Conservation (phyloP, 805 yeast species). For the Candida suzukii region DNA sequence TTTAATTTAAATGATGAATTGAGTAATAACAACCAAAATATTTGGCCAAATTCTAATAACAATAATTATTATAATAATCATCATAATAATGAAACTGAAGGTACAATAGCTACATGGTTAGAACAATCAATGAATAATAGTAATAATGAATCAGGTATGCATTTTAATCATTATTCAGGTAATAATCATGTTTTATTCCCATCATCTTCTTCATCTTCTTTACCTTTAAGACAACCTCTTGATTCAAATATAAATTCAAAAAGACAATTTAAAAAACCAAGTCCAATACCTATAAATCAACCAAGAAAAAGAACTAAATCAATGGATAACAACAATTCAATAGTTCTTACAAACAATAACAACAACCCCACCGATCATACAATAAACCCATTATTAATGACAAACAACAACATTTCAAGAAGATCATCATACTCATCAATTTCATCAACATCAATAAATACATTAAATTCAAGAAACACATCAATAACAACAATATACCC, state of each 20-base stretch:
- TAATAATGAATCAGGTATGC: neutral
- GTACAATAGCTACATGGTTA: conserved; percentile 20
- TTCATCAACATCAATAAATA: neutral
- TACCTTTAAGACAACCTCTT: neutral
- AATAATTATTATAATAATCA: neutral
- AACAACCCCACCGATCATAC: neutral
- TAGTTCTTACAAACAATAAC: neutral
- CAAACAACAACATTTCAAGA: neutral
- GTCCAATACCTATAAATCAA: neutral
- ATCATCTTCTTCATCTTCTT: neutral
- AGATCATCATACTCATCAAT: neutral
- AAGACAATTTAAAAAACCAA: neutral
- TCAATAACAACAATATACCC: neutral
- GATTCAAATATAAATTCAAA: neutral
- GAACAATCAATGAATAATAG: conserved; percentile 4
- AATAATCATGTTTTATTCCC: too few species aligned
- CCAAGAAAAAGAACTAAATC: neutral
- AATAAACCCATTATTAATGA: neutral
- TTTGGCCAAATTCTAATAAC: neutral
- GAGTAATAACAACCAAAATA: neutral
- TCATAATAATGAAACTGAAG: conserved; percentile 20
- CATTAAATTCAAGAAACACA: neutral
- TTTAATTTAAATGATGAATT: neutral
- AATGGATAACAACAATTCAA: neutral
- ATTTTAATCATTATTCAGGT: too few species aligned